phyloP scores from a whole-genome alignment of 2,329 filamentous ascomycete species.

The Exutisphaerella laricina region DNA sequence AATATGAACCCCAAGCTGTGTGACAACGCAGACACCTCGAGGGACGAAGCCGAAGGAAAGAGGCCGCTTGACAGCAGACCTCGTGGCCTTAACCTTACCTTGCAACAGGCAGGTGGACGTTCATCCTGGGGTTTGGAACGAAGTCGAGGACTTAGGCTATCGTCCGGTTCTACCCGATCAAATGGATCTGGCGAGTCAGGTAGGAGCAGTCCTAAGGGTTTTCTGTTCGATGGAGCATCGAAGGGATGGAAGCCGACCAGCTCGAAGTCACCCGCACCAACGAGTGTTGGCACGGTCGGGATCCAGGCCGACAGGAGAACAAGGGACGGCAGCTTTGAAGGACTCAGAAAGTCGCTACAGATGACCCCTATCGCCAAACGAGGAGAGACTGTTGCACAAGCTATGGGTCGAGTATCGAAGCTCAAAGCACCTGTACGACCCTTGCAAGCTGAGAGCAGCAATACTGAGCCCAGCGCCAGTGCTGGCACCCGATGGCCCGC shows the following conservation, averaged over 20 bases:
- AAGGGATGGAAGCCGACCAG: slow-evolving; percentile 16
- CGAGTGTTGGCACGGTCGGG: slow-evolving; percentile 7
- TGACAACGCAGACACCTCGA: too few species aligned
- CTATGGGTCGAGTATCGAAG: slow-evolving; percentile 14
- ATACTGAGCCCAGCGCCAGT: neutral
- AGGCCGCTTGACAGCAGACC: too few species aligned
- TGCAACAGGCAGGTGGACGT: too few species aligned
- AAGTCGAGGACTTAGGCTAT: neutral
- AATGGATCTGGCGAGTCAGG: neutral
- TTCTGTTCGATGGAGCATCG: slow-evolving; percentile 16
- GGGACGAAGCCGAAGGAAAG: too few species aligned
- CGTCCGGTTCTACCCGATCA: neutral
- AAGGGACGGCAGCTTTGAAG: slow-evolving; percentile 9
- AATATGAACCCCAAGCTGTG: too few species aligned
- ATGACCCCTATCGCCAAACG: slow-evolving; percentile 20
- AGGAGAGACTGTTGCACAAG: slow-evolving; percentile 16
- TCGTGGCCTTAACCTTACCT: too few species aligned
- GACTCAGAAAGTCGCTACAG: slow-evolving; percentile 12
- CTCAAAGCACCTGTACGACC: slow-evolving; percentile 12
- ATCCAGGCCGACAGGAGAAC: slow-evolving; percentile 5
- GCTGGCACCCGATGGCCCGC: too few species aligned
- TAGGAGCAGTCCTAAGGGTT: slow-evolving; percentile 2
- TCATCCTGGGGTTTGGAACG: too few species aligned
- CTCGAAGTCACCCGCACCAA: slow-evolving; percentile 14
- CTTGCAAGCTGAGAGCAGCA: neutral